Evolutionary conservation across 805 yeast genomes (phyloP).

Genomic region (Grigorovia yakushimaensis): DNA sequence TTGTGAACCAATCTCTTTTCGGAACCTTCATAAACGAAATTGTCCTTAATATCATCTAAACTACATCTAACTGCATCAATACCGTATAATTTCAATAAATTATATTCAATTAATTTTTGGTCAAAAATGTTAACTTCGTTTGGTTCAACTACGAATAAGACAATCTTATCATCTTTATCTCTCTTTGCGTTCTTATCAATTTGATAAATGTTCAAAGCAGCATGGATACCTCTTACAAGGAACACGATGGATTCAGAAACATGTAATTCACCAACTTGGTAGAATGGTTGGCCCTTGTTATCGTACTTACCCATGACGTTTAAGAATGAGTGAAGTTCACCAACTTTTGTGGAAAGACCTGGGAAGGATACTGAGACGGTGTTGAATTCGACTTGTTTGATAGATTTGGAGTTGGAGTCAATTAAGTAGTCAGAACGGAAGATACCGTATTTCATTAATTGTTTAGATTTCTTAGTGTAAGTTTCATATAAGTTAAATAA

Average conservation of each 20-base stretch:
- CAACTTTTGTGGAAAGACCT: constrained; percentile 74
- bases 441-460: constrained; percentile 66
- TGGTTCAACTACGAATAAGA: constrained; percentile 74
- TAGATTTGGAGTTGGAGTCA: constrained; percentile 34
- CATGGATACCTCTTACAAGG: constrained; percentile 8
- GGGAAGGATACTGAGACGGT: constrained; percentile 95
- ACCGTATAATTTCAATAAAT: constrained; percentile 45
- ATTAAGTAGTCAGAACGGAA: constrained; percentile 87
- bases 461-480: constrained; percentile 38
- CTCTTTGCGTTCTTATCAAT: constrained; percentile 56
- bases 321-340: constrained; percentile 60
- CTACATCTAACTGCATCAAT: constrained; percentile 59
- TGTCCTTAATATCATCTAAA: constrained; percentile 44
- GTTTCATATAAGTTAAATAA: constrained; percentile 35
- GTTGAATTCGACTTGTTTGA: constrained; percentile 94
- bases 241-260: constrained; percentile 49
- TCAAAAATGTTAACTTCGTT: constrained; percentile 85
- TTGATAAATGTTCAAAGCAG: constrained; percentile 7
- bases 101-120: constrained; percentile 76
- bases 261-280: constrained; percentile 40
- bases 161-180: constrained; percentile 36
- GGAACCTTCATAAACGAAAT: constrained; percentile 9
- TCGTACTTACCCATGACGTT: constrained; percentile 49
- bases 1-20: constrained; percentile 41
- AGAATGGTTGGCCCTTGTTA: constrained; percentile 30